Conservation (phyloP, 1,284 basidiomycete genomes). For the Leccinum solheimii region DNA sequence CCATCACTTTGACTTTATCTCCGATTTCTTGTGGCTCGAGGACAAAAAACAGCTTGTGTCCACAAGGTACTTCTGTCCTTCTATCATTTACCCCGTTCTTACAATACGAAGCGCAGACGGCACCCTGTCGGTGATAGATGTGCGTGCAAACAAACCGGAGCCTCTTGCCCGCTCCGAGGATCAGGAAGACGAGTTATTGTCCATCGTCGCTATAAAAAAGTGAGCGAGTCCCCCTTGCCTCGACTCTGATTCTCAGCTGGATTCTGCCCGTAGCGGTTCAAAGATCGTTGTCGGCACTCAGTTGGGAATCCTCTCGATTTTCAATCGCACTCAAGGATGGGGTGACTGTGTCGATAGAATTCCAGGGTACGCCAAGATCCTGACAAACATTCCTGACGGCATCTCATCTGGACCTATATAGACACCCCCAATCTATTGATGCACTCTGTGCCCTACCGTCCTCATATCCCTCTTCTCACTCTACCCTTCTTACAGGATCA, state of each 20-base stretch:
- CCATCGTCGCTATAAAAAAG: conserved; percentile 82
- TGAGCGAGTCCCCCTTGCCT: conserved; percentile 32
- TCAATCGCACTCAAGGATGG: conserved; percentile 85
- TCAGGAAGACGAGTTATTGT: conserved; percentile 94
- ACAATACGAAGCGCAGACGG: conserved; percentile 76
- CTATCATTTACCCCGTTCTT: neutral
- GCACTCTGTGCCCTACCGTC: conserved; percentile 74
- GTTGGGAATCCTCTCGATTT: conserved; percentile 87
- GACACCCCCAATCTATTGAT: conserved; percentile 87
- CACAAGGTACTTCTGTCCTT: conserved; percentile 63
- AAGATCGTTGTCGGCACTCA: conserved; percentile 92
- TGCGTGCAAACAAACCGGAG: conserved; percentile 72
- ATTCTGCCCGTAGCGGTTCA: conserved; percentile 48
- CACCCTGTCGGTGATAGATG: conserved; percentile 87
- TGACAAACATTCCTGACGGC: neutral
- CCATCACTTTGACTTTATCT: conserved; percentile 96
- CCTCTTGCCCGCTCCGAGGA: conserved; percentile 86
- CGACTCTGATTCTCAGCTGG: neutral
- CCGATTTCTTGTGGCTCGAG: conserved; percentile 85
- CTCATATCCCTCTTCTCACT: conserved; percentile 61
- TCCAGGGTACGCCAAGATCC: conserved; percentile 60
- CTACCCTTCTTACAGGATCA: conserved; percentile 87
- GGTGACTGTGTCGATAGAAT: conserved; percentile 93
- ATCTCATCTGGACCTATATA: conserved; percentile 32
- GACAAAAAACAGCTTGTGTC: conserved; percentile 84